A percentile compares a stretch with the other conserved stretches of the same genome.
phyloP scores from a whole-genome alignment of 2,329 filamentous ascomycete genomes.

The Monosporascus sp. region DNA sequence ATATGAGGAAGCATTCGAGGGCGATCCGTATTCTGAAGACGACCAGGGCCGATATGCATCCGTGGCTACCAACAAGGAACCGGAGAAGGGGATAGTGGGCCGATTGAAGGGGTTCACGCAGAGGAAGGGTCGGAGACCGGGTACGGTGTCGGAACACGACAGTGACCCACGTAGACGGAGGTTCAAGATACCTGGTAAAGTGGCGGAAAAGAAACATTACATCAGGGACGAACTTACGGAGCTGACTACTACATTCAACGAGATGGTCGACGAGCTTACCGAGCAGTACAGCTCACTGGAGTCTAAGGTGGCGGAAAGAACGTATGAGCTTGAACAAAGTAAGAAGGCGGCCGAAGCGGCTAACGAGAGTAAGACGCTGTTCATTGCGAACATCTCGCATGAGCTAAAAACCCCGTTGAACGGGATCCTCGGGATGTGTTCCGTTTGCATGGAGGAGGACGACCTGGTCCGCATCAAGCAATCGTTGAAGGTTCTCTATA shows the following conservation, averaged over 20 bases:
- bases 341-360: constrained; percentile 92
- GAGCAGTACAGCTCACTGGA: constrained; percentile 83
- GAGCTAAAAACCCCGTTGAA: constrained; percentile 93
- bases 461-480: constrained; percentile 73
- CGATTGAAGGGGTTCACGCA: constrained; percentile 32
- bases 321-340: constrained; percentile 77
- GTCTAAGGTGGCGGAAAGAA: constrained; percentile 76
- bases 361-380: constrained; percentile 94
- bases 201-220: constrained; percentile 67
- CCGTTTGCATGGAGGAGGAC: constrained; percentile 87
- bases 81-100: constrained; percentile 36
- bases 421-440: constrained; percentile 90
- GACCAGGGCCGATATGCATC: constrained; percentile 25
- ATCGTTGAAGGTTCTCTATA: constrained; percentile 82
- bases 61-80: constrained; percentile 24
- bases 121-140: constrained; percentile 23
- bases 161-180: constrained; percentile 42
- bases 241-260: constrained; percentile 79
- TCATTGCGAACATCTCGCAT: constrained; percentile 89
- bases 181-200: constrained; percentile 82
- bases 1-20: constrained; percentile 43
- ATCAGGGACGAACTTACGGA: constrained; percentile 84
- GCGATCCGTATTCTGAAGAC: constrained; percentile 42
- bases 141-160: constrained; percentile 25
- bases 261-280: constrained; percentile 86